These are phyloP conservation scores for Amorphotheca resinae DNA, from an alignment of 495 filamentous ascomycete species.

Conservation along the genomic window DNA sequence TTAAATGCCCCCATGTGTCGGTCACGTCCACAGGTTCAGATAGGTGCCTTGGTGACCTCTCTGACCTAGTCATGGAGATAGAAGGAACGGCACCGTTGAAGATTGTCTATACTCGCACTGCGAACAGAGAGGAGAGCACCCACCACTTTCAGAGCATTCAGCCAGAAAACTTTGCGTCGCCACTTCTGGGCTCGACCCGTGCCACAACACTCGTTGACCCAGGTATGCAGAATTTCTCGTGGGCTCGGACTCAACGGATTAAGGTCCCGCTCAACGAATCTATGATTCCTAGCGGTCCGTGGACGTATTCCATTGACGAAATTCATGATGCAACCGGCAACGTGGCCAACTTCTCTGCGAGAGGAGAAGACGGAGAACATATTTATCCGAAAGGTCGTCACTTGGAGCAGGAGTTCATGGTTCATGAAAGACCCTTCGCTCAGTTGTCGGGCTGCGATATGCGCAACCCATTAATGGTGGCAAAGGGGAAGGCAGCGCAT, in stretches of 20 bases:
- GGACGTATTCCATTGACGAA: constrained; percentile 84
- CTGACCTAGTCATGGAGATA: constrained; percentile 67
- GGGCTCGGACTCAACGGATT: constrained; percentile 66
- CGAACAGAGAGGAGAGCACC: constrained; percentile 66
- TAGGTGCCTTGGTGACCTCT: constrained; percentile 71
- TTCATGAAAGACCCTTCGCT: constrained; percentile 73
- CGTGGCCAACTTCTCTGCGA: constrained; percentile 61
- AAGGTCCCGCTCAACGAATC: constrained; percentile 79
- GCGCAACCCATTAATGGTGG: constrained; percentile 66
- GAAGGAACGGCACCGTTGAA: constrained; percentile 85
- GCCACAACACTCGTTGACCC: constrained; percentile 40
- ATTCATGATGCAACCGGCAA: constrained; percentile 87
- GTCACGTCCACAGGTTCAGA: constrained; percentile 51
- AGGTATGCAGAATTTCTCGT: constrained; percentile 55
- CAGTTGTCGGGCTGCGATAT: constrained; percentile 62
- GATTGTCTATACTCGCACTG: constrained; percentile 75
- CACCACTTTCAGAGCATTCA: constrained; percentile 81
- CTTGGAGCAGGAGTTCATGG: constrained; percentile 64
- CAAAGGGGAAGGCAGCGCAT: constrained; percentile 52
- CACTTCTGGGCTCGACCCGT: constrained; percentile 44
- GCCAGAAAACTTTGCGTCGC: constrained; percentile 73
- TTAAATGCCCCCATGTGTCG: constrained; percentile 65
- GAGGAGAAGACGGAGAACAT: constrained; percentile 50
- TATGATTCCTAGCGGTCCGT: constrained; percentile 59
- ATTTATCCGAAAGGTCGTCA: constrained; percentile 42